phyloP scores from a whole-genome alignment of 441 rosid species.

The Pelargonium citronellum region DNA sequence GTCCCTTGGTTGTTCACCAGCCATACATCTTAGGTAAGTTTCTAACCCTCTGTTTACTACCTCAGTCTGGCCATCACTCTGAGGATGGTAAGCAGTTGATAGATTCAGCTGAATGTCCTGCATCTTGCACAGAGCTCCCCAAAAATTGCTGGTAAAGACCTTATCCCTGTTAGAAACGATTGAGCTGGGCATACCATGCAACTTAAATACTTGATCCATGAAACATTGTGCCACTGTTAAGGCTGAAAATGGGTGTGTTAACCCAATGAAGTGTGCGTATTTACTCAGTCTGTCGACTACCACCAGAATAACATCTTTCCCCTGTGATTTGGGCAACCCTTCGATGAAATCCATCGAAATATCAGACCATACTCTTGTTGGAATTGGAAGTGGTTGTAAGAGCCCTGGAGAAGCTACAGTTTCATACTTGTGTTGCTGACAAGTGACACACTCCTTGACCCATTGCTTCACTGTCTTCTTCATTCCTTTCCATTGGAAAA shows the following conservation, averaged over 20 bases:
- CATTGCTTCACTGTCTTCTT: neutral
- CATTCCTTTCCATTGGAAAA: neutral
- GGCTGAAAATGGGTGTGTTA: neutral
- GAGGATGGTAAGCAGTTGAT: neutral
- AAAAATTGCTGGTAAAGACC: neutral
- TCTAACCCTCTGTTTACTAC: neutral
- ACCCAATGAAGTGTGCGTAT: neutral
- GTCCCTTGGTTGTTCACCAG: neutral
- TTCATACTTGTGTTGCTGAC: neutral
- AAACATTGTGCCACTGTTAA: neutral
- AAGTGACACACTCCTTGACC: neutral
- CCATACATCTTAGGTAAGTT: neutral
- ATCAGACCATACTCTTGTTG: neutral
- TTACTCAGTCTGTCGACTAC: conserved; percentile 10
- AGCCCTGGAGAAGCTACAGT: neutral
- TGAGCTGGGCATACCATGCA: neutral
- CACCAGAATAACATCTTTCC: neutral
- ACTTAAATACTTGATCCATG: neutral
- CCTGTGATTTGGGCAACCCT: neutral
- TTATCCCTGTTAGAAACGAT: conserved; percentile 2
- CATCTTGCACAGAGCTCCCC: neutral
- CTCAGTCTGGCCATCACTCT: conserved; percentile 4
- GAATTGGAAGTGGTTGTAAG: neutral
- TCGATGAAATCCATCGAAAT: conserved; percentile 12
- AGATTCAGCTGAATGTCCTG: neutral